These are phyloP conservation scores for Xylaria intraflava DNA, from an alignment of 495 filamentous ascomycete genomes.

Conservation along the genomic window DNA sequence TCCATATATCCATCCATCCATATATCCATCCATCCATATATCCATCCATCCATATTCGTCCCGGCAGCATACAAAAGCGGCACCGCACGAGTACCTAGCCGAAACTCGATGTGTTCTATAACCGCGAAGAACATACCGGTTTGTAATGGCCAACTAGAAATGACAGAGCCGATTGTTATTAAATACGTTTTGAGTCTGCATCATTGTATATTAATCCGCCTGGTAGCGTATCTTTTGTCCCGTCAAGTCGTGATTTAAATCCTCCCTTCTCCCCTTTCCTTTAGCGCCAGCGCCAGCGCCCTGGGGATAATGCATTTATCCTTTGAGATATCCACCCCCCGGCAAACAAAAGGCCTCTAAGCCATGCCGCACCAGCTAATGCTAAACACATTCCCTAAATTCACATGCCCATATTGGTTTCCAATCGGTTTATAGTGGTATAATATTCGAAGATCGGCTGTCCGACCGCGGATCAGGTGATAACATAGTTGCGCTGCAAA, in stretches of 20 bases:
- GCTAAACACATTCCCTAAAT: neutral
- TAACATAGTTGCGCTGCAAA: neutral
- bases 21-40: neutral
- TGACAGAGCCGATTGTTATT: neutral
- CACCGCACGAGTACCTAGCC: too few species aligned
- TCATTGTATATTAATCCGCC: neutral
- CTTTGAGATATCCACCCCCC: neutral
- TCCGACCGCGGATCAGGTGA: neutral
- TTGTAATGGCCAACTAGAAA: too few species aligned
- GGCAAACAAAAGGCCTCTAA: neutral
- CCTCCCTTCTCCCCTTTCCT: neutral
- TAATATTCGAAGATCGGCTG: neutral
- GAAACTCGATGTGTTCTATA: too few species aligned
- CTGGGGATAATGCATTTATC: constrained; percentile 2
- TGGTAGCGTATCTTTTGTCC: neutral
- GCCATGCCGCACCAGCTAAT: neutral
- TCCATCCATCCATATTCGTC: too few species aligned
- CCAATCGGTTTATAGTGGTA: neutral
- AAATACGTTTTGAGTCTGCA: neutral
- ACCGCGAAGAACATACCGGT: too few species aligned
- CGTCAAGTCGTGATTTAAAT: neutral
- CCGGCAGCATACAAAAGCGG: too few species aligned
- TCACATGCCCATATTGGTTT: neutral
- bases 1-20: too few species aligned
- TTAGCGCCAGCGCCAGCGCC: neutral